Evolutionary conservation across 306 rosid genomes (phyloP).

Genomic region (Cicer chorassanicum): DNA sequence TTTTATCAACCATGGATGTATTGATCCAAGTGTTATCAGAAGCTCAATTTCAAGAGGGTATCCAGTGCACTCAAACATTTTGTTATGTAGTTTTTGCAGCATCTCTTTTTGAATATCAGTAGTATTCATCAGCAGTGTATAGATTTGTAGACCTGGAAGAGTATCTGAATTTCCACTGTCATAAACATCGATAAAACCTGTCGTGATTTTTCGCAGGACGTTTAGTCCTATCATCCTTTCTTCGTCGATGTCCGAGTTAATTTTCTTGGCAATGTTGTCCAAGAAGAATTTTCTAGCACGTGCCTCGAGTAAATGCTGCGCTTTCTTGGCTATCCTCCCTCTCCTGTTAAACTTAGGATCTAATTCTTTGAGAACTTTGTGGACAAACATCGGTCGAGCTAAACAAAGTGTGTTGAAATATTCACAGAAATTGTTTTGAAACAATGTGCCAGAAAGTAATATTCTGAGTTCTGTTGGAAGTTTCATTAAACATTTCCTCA

Average conservation of each 20-base stretch:
- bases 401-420: slow-evolving; percentile 87
- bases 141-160: slow-evolving; percentile 84
- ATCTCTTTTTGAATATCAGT: slow-evolving; percentile 68
- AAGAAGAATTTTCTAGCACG: slow-evolving; percentile 84
- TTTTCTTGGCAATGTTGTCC: slow-evolving; percentile 74
- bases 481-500: slow-evolving; percentile 89
- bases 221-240: slow-evolving; percentile 74
- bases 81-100: slow-evolving; percentile 57
- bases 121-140: slow-evolving; percentile 84
- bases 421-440: slow-evolving; percentile 93
- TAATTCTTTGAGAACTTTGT: slow-evolving; percentile 68
- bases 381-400: slow-evolving; percentile 80
- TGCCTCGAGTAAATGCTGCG: slow-evolving; percentile 58
- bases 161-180: slow-evolving; percentile 71
- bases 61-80: slow-evolving; percentile 59
- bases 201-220: slow-evolving; percentile 72
- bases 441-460: slow-evolving; percentile 89
- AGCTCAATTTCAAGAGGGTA: slow-evolving; percentile 88
- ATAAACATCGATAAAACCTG: slow-evolving; percentile 77
- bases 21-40: slow-evolving; percentile 87
- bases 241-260: slow-evolving; percentile 63
- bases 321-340: slow-evolving; percentile 49
- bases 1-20: slow-evolving; percentile 90
- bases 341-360: slow-evolving; percentile 69
- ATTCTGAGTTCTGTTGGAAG: slow-evolving; percentile 76